These are phyloP conservation scores for Hirschfeldia incana DNA, from an alignment of 345 rosid species.

Conservation along the genomic window DNA sequence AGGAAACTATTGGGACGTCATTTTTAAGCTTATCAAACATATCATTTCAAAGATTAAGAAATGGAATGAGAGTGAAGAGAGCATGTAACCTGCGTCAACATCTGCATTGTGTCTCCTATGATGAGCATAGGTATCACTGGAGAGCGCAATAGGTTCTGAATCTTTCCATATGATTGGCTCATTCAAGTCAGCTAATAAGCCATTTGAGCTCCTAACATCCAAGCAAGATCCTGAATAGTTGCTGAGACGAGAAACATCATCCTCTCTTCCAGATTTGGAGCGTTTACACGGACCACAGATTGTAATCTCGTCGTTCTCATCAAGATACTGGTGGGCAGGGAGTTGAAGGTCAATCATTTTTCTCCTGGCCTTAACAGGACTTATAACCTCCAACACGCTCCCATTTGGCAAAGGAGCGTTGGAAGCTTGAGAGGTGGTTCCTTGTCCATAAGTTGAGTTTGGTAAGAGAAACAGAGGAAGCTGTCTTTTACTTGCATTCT, in stretches of 20 bases:
- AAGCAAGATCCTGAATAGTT: constrained; percentile 40
- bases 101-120: constrained; percentile 39
- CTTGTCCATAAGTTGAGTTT: constrained; percentile 35
- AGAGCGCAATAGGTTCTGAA: constrained; percentile 34
- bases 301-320: constrained; percentile 25
- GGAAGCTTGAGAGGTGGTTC: constrained; percentile 36
- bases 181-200: constrained; percentile 51
- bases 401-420: constrained; percentile 20
- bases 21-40: background rate
- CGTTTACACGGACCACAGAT: constrained; percentile 1
- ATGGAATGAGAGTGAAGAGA: background rate
- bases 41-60: constrained; percentile 13
- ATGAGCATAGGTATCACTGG: constrained; percentile 42
- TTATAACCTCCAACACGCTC: too few species aligned
- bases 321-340: constrained; percentile 50
- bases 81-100: constrained; percentile 56
- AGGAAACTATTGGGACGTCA: background rate
- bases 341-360: constrained; percentile 56
- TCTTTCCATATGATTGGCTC: constrained; percentile 50
- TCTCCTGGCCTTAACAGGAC: constrained; percentile 22
- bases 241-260: constrained; percentile 16
- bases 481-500: constrained; percentile 34
- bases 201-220: constrained; percentile 32
- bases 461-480: constrained; percentile 33
- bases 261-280: constrained; percentile 35